phyloP scores from a whole-genome alignment of 164 flowering plant genomes.

The Magnolia kwangsiensis region DNA sequence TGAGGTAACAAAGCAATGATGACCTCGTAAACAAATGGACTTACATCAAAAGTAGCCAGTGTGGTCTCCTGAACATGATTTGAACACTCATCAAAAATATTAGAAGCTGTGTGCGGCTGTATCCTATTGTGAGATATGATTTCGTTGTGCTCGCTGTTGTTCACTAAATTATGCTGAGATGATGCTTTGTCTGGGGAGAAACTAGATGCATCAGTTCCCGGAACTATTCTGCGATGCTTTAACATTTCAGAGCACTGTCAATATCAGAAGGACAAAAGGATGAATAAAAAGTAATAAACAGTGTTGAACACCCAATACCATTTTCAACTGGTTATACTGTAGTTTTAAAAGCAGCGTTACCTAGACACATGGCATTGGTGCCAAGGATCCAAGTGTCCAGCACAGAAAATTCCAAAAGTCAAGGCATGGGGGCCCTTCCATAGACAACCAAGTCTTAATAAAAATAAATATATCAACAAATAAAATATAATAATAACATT shows the following conservation, averaged over 20 bases:
- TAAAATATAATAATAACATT: too few species aligned
- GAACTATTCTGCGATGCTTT: constrained; percentile 7
- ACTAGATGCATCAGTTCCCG: constrained; percentile 4
- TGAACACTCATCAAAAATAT: background rate
- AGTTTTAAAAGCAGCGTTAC: too few species aligned
- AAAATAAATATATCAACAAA: too few species aligned
- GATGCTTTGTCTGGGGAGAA: constrained; percentile 10
- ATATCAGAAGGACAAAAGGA: background rate
- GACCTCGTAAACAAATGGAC: background rate
- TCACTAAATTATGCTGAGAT: background rate
- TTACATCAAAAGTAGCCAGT: constrained; percentile 13
- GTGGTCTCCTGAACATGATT: constrained; percentile 8
- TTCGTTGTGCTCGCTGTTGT: constrained; percentile 9
- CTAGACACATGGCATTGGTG: background rate
- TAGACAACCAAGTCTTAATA: too few species aligned
- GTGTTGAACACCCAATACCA: background rate
- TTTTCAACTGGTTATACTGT: too few species aligned
- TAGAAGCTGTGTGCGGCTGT: constrained; percentile 8
- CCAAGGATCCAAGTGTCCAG: background rate
- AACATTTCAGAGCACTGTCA: constrained; percentile 12
- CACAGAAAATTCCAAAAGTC: background rate
- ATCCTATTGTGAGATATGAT: constrained; percentile 13
- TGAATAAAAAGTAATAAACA: background rate
- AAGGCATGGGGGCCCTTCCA: background rate
- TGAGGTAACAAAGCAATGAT: background rate